Evolutionary conservation across 2,329 filamentous ascomycete genomes (phyloP), one percentile per base, ranked within the genome.

Genomic region (Simplicillium aogashimaense): DNA sequence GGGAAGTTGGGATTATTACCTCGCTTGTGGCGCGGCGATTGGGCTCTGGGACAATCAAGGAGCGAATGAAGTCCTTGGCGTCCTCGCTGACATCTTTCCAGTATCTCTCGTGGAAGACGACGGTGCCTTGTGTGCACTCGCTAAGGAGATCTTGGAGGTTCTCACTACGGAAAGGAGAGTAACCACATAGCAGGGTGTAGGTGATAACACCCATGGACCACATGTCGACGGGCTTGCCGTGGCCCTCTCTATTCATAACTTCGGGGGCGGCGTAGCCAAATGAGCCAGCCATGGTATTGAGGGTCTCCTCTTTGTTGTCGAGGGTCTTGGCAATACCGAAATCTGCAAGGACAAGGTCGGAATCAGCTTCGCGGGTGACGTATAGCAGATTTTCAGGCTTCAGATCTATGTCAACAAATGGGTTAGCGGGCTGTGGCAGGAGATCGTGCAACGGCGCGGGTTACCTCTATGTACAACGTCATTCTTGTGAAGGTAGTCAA

Each of bases 321-420:
- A 98, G 76, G 76, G 94, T 95, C 69, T 98, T 98, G 39, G 92
- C 92, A 57, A 98, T 98, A 58, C 94, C 92, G 55, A 98, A 98
- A 60, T 98, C 92, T 42, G 92, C 92, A 43, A 98, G 75, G 8
- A 98, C 89, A 18, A 98, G 77, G 47, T 88, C 81, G 12, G 92
- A 97, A 48, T 88, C 68, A 17, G 75, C 55, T 34, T 83, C 80
- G 48, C 73, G 78, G 46, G 85, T 94, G 37, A 94, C 78, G 61
- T 98, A 98, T 35, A 98, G 80, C 5, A 98, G 78, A 58, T 98
- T 98, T 62, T 98, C 92, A 18, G 92, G 92, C 65, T 98, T 98
- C 53, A 98, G 75, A 70, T 98, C 92, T 95, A 46, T 41, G 42
- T 32, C 13, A n/a, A 18, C 18, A 12, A 5, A 6, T 13, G 15